A percentile compares a stretch with the other conserved stretches of the same genome.
Evolutionary conservation across 352 stramenopile genomes (phyloP).

Genomic region (Pythium utonaiense): DNA sequence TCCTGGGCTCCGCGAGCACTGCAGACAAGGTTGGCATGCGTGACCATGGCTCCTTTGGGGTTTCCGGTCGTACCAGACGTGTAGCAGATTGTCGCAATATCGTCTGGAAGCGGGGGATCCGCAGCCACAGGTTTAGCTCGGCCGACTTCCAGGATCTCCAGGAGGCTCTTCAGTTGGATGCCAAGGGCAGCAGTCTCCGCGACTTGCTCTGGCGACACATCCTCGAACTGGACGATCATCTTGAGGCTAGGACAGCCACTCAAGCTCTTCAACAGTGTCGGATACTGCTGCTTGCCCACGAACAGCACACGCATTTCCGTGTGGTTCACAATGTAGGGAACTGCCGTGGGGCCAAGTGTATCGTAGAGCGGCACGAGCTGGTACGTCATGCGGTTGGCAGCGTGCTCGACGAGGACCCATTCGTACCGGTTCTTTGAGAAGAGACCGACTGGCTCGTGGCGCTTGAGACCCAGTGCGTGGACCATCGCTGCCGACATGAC

Average conservation of each 20-base stretch:
- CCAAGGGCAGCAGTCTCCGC: conserved; percentile 18
- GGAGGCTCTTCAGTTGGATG: conserved; percentile 31
- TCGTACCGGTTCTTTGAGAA: conserved; percentile 52
- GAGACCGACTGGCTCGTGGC: conserved; percentile 40
- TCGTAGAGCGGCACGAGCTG: conserved; percentile 57
- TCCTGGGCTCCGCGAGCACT: neutral
- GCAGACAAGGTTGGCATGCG: conserved; percentile 59
- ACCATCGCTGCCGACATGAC: conserved; percentile 20
- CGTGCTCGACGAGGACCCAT: conserved; percentile 38
- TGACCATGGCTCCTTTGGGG: conserved; percentile 93
- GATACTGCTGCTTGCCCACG: conserved; percentile 38
- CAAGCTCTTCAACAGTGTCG: conserved; percentile 34
- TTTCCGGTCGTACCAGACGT: conserved; percentile 92
- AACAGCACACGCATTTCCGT: conserved; percentile 45
- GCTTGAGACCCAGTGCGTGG: conserved; percentile 18
- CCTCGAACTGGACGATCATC: conserved; percentile 38
- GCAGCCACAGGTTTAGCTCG: conserved; percentile 22
- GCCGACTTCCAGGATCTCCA: conserved; percentile 28
- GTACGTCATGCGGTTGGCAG: conserved; percentile 44
- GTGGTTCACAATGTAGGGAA: conserved; percentile 56
- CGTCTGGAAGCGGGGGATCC: conserved; percentile 36
- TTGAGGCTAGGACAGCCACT: conserved; percentile 31
- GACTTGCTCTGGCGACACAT: conserved; percentile 27
- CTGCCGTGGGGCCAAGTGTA: conserved; percentile 43
- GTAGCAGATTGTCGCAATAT: conserved; percentile 91